Conservation (phyloP, 2,329 filamentous ascomycete species). For the Sporothrix pallida region DNA sequence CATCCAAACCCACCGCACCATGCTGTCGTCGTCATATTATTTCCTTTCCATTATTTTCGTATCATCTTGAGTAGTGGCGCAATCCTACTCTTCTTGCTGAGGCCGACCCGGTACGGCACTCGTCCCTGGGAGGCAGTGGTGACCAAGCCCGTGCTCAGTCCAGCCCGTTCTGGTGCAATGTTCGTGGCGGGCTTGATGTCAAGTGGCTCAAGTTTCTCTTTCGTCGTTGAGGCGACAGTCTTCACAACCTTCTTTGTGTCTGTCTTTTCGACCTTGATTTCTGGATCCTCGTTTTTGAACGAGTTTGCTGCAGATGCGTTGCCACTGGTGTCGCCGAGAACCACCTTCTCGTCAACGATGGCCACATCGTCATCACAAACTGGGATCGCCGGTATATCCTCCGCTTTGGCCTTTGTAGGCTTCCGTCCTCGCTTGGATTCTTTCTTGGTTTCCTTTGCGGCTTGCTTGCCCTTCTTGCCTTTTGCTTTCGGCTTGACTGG, state of each 20-base stretch:
- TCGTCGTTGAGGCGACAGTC: not conserved
- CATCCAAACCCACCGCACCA: no score
- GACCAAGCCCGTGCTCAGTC: slow-evolving; percentile 18
- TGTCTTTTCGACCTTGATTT: slow-evolving; percentile 32
- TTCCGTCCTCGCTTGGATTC: slow-evolving; percentile 2
- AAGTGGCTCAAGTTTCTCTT: not conserved
- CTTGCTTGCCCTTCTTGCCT: slow-evolving; percentile 1
- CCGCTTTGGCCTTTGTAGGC: not conserved
- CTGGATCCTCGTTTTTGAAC: not conserved
- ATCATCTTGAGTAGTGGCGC: slow-evolving; percentile 58
- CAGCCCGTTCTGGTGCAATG: not conserved
- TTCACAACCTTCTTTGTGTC: not conserved
- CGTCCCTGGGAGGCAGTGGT: slow-evolving; percentile 42
- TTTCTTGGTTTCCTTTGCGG: not conserved
- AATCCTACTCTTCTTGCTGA: slow-evolving; percentile 58
- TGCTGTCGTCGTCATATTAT: not conserved
- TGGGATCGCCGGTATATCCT: not conserved
- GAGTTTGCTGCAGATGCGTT: not conserved
- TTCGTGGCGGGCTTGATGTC: not conserved
- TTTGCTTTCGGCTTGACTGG: slow-evolving; percentile 12
- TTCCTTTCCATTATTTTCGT: slow-evolving; percentile 45
- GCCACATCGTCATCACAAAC: no score
- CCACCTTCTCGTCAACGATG: not conserved
- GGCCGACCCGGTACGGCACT: slow-evolving; percentile 56
- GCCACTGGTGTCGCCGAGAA: slow-evolving; percentile 27